Evolutionary conservation across 73 alveolate species (phyloP), one percentile per base, ranked within the genome.

Genomic region (Paramecium primaurelia): DNA sequence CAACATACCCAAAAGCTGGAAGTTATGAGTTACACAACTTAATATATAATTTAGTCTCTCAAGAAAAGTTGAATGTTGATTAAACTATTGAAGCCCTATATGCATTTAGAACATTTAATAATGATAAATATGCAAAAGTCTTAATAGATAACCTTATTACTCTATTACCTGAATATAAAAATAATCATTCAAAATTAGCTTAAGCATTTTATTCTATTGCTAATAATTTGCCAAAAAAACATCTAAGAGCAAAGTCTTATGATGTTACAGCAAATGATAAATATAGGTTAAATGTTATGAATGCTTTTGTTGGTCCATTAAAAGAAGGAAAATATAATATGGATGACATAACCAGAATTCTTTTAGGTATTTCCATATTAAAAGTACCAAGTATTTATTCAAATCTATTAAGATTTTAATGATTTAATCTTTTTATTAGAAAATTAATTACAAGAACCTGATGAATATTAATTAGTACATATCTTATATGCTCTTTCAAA

Each of bases 401-500:
- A 16, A n/a, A 18, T 54, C 22, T 38, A 14, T 16, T 38, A 37
- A 80, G 91, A 80, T 18, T 80, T 80, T 36, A 28, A 80, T 80
- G 91, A 80, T 80, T 42, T 80, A 60, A 80, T 38, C 28, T 80
- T 45, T 80, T 3, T 42, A 42, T 5, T 49, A 38, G 77, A 80
- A 80, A 14, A 20, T 26, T 80, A 80, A 45, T 18, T 80, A 40
- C 5, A n/a, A 40, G 91, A 80, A 26, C 73, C 73, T n/a, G 91
- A 80, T 80, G 91, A 40, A 25, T 80, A 25, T 45, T 80, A 80
- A 42, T 32, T 42, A 45, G 91, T 25, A 4, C 91, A 80, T 49
- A 80, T 80, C 12, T 12, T 80, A 45, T 80, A 80, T 80, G 91
- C 77, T 44, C 58, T 80, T 7, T 80, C 91, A 18, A 80, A 80